A percentile compares a stretch with the other conserved stretches of the same genome.
Evolutionary conservation across 208 protist species (phyloP).

Genomic region (Phytomonas francai): DNA sequence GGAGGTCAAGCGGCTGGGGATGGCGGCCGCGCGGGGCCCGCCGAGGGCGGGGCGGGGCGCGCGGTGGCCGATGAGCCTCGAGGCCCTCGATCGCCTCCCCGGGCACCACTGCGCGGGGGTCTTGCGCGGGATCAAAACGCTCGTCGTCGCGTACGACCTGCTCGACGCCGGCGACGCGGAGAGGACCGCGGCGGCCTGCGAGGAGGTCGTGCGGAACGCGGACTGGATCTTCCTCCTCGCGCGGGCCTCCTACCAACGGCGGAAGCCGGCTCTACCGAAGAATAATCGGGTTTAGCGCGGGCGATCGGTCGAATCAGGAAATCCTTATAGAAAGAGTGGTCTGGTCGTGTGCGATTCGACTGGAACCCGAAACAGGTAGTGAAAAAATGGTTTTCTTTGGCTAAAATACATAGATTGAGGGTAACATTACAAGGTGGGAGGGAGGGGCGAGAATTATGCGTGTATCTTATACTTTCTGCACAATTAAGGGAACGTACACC

Average conservation of each 20-base stretch:
- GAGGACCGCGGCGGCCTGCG: conserved; percentile 33
- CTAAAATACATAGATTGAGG: too few species aligned
- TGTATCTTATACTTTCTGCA: conserved; percentile 1
- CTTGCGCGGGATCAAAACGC: conserved; percentile 69
- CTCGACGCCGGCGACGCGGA: conserved; percentile 37
- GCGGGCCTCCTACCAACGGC: conserved; percentile 55
- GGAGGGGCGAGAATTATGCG: too few species aligned
- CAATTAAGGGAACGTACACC: too few species aligned
- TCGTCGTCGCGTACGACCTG: conserved; percentile 79
- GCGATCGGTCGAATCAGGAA: background rate
- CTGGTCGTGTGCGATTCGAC: background rate
- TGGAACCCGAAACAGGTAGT: too few species aligned
- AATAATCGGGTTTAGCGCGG: conserved; percentile 38
- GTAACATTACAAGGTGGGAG: too few species aligned
- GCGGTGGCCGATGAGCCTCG: conserved; percentile 69
- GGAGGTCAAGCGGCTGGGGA: conserved; percentile 69
- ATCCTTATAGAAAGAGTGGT: conserved; percentile 6
- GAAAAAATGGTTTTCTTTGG: too few species aligned
- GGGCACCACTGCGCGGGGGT: conserved; percentile 64
- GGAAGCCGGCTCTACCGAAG: conserved; percentile 48
- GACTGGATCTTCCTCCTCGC: conserved; percentile 80
- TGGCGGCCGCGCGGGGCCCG: conserved; percentile 21
- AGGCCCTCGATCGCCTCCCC: conserved; percentile 61
- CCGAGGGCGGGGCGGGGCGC: conserved; percentile 14
- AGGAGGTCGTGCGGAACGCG: conserved; percentile 78